Base-by-base conservation (phyloP, 2,329 filamentous ascomycete genomes). In the Anisogramma anomala region DNA sequence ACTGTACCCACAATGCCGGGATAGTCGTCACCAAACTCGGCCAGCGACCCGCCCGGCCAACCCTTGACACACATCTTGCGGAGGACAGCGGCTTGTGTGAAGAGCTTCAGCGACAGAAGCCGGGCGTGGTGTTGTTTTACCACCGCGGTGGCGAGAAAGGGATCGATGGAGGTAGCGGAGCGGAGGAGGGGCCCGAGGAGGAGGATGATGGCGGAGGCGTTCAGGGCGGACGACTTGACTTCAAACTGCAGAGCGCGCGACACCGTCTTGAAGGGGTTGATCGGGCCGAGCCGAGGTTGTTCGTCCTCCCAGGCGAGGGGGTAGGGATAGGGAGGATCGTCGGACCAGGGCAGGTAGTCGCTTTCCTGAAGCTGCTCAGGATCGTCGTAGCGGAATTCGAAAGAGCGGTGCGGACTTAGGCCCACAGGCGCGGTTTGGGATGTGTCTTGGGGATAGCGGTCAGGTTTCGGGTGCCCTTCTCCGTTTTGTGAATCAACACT, bases 181-280 rank as follows among this genome's bases (percentile, higher is more conserved):
- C 74, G 71, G 1, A 80, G 60, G 0, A 80, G 64, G 0, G 75
- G 74, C 28, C 67, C 67, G 0, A 81, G 61, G 0, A 80, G 64
- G 3, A 81, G 65, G 4, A 80, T 55, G 49, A 81, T 79, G 20
- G 73, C 71, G 0, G 76, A 70, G 0, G 76, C 74, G 46, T 75
- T 73, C 18, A 79, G 61, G 2, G 72, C 67, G 0, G 73, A 77
- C 1, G 66, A 68, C 34, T 63, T 66, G 5, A 65, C 64, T 51
- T 80, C 76, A 42, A 75, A 79, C 4, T 65, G 60, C 1, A 81
- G 60, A 0, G 72, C 68, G 4, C 72, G 66, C 10, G 64, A 58
- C 6, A 80, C 57, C 7, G 79, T 60, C 0, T 64, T 59, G 38
- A 73, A 71, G 0, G 77, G 75, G 34, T 79, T 64, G 2, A 80